Evolutionary conservation across 345 rosid species (phyloP).

Genomic region (Heritiera littoralis): DNA sequence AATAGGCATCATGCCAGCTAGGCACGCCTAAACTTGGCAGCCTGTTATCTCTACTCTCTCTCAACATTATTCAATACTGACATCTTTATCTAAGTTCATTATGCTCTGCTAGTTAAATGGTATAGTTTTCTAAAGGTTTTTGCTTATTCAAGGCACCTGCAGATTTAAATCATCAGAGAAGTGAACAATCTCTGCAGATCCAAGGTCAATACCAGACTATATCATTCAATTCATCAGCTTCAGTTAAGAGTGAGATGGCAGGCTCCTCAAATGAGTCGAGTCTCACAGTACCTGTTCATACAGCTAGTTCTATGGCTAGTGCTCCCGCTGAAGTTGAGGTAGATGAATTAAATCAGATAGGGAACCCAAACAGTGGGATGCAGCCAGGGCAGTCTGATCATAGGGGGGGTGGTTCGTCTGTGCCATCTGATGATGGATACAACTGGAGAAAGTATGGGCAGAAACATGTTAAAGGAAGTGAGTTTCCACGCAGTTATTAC

Average conservation of each 20-base stretch:
- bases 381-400: conserved; percentile 58
- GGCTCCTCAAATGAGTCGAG: conserved; percentile 72
- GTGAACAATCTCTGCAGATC: conserved; percentile 47
- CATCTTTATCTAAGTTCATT: conserved; percentile 16
- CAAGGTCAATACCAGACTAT: conserved; percentile 53
- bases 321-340: conserved; percentile 59
- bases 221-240: conserved; percentile 47
- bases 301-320: conserved; percentile 44
- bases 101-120: conserved; percentile 15
- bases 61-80: not conserved
- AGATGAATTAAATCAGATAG: conserved; percentile 59
- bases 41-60: not conserved
- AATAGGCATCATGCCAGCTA: too few species aligned
- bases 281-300: conserved; percentile 52
- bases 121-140: conserved; percentile 41
- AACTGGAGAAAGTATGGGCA: conserved; percentile 99
- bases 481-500: conserved; percentile 96
- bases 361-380: conserved; percentile 36
- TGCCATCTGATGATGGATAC: conserved; percentile 86
- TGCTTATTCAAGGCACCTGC: conserved; percentile 71
- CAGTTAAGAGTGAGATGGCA: conserved; percentile 58
- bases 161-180: conserved; percentile 60
- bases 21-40: not conserved
- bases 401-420: conserved; percentile 49
- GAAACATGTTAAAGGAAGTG: conserved; percentile 97